phyloP scores from a whole-genome alignment of 2,329 filamentous ascomycete species.

The Nemania sp. region DNA sequence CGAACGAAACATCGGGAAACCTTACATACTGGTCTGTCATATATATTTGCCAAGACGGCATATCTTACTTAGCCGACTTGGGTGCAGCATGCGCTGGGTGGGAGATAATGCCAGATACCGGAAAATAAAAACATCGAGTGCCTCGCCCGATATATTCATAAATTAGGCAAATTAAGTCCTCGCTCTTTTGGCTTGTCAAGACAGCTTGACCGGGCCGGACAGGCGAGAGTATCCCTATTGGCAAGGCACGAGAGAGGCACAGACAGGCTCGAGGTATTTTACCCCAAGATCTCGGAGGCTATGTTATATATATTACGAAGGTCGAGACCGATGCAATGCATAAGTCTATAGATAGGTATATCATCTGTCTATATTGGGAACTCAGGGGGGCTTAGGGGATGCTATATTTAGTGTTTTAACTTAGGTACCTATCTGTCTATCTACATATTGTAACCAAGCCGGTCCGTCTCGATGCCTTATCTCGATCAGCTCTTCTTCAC shows the following conservation, averaged over 20 bases:
- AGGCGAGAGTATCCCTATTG: background rate
- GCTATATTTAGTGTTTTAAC: conserved; percentile 2
- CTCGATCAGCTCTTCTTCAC: conserved; percentile 20
- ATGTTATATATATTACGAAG: too few species aligned
- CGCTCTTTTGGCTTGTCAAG: background rate
- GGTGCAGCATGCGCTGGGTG: too few species aligned
- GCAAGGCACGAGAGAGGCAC: background rate
- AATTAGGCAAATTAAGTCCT: background rate
- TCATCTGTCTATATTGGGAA: background rate
- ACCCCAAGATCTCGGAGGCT: background rate
- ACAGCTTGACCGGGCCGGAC: too few species aligned
- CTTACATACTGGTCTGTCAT: too few species aligned
- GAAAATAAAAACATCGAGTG: background rate
- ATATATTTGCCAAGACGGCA: background rate
- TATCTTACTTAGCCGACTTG: background rate
- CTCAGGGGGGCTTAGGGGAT: background rate
- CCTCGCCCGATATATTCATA: background rate
- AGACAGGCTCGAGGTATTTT: background rate
- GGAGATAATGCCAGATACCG: background rate
- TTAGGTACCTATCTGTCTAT: background rate
- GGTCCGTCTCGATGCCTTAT: background rate
- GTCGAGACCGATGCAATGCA: too few species aligned
- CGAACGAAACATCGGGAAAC: too few species aligned
- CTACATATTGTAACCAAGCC: background rate
- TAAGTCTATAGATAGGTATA: background rate